These are phyloP conservation scores for Penicillium sp. DNA, from an alignment of 2,329 filamentous ascomycete species.

Conservation along the genomic window DNA sequence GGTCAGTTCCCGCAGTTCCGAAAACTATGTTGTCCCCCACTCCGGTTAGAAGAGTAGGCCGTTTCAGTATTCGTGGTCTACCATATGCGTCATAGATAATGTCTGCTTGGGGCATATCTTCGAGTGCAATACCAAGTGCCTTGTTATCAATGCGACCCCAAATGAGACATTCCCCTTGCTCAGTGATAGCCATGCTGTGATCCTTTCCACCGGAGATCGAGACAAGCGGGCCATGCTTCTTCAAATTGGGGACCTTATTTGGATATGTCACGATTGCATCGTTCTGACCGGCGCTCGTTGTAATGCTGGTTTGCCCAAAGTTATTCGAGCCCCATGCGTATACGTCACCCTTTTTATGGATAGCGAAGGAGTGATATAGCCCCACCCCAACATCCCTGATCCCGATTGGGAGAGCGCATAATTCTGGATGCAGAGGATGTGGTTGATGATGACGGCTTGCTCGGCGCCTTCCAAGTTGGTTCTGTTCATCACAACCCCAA, in stretches of 20 bases:
- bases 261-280: constrained; percentile 1
- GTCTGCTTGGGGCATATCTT: background rate
- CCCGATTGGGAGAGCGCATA: background rate
- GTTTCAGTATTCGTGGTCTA: background rate
- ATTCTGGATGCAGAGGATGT: background rate
- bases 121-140: background rate
- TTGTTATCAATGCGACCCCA: constrained; percentile 6
- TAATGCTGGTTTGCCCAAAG: background rate
- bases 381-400: background rate
- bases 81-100: background rate
- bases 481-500: constrained; percentile 2
- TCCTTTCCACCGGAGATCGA: constrained; percentile 1
- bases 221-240: background rate
- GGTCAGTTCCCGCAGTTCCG: constrained; percentile 1
- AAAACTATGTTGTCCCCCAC: background rate
- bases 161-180: background rate
- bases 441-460: background rate
- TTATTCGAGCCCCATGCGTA: constrained; percentile 5
- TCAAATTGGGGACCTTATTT: background rate
- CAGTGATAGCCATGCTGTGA: constrained; percentile 4
- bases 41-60: background rate
- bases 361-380: constrained; percentile 2
- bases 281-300: background rate
- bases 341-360: background rate
- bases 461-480: constrained; percentile 2